Evolutionary conservation across 2,329 filamentous ascomycete species (phyloP), one percentile per base, ranked within the genome.

Genomic region (Beauveria bassiana): DNA sequence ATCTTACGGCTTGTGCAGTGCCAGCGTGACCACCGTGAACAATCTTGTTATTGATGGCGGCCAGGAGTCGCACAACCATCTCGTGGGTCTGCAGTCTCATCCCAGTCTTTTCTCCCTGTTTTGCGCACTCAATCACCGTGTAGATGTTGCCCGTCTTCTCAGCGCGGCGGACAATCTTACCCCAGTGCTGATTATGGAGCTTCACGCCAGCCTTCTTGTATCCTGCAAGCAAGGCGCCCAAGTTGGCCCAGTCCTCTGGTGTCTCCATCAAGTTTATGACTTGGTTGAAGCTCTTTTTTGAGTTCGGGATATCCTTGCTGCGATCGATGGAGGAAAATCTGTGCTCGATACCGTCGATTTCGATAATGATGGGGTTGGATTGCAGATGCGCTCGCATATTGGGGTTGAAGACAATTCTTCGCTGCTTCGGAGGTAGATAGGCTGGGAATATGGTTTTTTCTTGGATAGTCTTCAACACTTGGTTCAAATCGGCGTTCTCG

Each of bases 361-460:
- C 81, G 64, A 86, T 80, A 63, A 77, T 75, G 64, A 86, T 77
- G 43, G 84, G 82, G 69, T 86, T 82, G 42, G 75, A 72, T 63
- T 80, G 73, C 46, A 88, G 78, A 62, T 72, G 72, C 65, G 78
- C 73, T 65, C 76, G 73, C 70, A 79, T 75, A 64, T 77, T 78
- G 16, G 69, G 65, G 62, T 76, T 74, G 73, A 78, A 81, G 66
- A 89, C 72, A 63, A 81, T 77, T 66, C 80, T 76, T 66, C 77
- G 80, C 73, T 88, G 81, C 56, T 74, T 72, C 31, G 70, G 62
- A 24, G 79, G 77, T 31, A 90, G 81, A 69, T 85, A 82, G 38
- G 78, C 73, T n/a, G 86, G 86, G 47, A 89, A 73, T 70, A 89
- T 81, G 70, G 86, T 79, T 66, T 81, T 81, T 51, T 79, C 73